phyloP scores from a whole-genome alignment of 257 asterid species.

The Capsicum pubescens region DNA sequence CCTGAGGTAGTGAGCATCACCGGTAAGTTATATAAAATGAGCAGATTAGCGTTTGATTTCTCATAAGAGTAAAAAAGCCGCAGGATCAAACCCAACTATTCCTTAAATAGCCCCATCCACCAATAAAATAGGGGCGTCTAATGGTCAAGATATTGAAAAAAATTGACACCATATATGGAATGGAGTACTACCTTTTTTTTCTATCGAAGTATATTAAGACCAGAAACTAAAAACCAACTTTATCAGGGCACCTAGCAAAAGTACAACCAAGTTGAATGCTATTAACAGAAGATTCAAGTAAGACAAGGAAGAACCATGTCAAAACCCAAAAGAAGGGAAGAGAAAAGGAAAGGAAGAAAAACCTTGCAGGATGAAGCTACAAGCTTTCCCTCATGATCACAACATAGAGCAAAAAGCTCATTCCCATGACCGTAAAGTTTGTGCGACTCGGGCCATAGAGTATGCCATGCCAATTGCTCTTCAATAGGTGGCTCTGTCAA shows the following conservation, averaged over 20 bases:
- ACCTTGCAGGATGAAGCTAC: conserved; percentile 99
- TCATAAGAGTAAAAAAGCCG: background rate
- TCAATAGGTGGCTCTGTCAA: conserved; percentile 95
- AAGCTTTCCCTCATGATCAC: conserved; percentile 81
- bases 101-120: background rate
- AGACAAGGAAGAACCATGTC: background rate
- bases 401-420: conserved; percentile 80
- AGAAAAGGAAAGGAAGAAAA: background rate
- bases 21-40: background rate
- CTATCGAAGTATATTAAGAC: background rate
- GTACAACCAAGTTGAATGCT: conserved; percentile 4
- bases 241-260: background rate
- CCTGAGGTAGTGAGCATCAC: background rate
- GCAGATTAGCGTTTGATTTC: background rate
- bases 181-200: background rate
- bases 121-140: conserved; percentile 2
- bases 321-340: background rate
- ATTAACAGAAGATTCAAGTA: background rate
- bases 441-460: conserved; percentile 97
- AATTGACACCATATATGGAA: background rate
- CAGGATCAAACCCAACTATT: conserved; percentile 16
- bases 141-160: conserved; percentile 16
- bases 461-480: conserved; percentile 89
- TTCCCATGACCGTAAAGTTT: conserved; percentile 98
- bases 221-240: conserved; percentile 10